Base-by-base conservation (phyloP, 2,329 filamentous ascomycete species). In the Laburnicola sp. region DNA sequence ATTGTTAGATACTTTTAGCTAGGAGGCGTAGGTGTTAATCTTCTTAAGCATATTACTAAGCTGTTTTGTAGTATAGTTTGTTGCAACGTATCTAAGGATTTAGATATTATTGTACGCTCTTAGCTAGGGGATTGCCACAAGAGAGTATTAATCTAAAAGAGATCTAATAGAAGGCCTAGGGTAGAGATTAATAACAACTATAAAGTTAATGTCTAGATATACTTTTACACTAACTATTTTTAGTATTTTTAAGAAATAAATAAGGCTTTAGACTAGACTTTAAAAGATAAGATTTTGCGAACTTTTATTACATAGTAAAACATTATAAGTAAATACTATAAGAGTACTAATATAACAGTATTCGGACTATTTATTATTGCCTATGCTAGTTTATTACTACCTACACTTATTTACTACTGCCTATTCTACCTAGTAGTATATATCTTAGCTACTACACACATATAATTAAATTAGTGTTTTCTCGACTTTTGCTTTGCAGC, bases 41-140 rank as follows among this genome's bases (percentile, higher is more conserved):
- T 82, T 80, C 34, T 64, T 53, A 4, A 66, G 31, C 2, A 70
- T 61, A 7, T 46, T 39, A 16, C 62, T 56, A 22, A 70, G 52
- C 22, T 55, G 48, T 28, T 69, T 69, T 2, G 47, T 66, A 1
- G 72, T 66, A 56, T 82, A 84, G 9, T 78, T 78, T 6, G 77
- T 79, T 16, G 80, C 72, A 54, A 83, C 80, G 59, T 81, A 81
- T 3, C 76, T 78, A 16, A 82, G 59, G 6, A 80, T 74, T 5
- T 75, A 72, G 27, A 78, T 77, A 62, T 84, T 83, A 43, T 75
- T 63, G 50, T 74, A 72, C 3, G 65, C 54, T 27, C 66, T 65
- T 11, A 80, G 65, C 45, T 70, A 72, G 7, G 75, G 74, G 7
- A 79, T 71, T 50, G 77, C 76, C 44, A 57, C 47, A 21, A 69